Percentiles rank a stretch among this genome's conserved stretches.
Conservation (phyloP, 257 asterid genomes). For the Ehretia macrophylla region DNA sequence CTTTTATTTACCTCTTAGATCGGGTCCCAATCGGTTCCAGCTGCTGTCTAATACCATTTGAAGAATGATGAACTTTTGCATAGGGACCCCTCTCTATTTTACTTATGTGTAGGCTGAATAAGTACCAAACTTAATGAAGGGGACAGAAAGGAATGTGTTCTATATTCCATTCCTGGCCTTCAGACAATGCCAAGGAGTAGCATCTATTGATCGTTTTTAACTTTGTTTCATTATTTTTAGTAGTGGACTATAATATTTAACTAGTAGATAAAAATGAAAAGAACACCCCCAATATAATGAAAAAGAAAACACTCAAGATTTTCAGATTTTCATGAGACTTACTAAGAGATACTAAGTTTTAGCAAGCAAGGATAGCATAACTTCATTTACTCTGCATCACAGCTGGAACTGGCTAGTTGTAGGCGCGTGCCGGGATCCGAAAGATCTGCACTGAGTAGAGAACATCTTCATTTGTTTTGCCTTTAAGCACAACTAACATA, state of each 20-base stretch:
- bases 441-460: too few relatives aligned
- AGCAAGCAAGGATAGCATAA: background rate
- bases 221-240: constrained; percentile 13
- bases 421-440: background rate
- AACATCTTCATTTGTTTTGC: too few relatives aligned
- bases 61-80: constrained; percentile 35
- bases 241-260: constrained; percentile 10
- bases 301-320: too few relatives aligned
- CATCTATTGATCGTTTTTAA: constrained; percentile 24
- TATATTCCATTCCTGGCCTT: constrained; percentile 57
- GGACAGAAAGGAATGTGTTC: constrained; percentile 68
- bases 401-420: too few relatives aligned
- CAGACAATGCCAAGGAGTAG: constrained; percentile 56
- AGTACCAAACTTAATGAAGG: constrained; percentile 64
- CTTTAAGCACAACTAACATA: too few relatives aligned
- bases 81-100: constrained; percentile 35
- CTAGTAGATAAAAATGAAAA: background rate
- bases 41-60: constrained; percentile 38
- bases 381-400: too few relatives aligned
- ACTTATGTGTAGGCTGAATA: constrained; percentile 49
- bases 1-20: constrained; percentile 27
- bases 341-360: too few relatives aligned
- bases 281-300: background rate
- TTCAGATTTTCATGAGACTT: background rate
- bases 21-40: constrained; percentile 38